Evolutionary conservation across 2,329 filamentous ascomycete species (phyloP).

Genomic region (Stagonosporopsis chrysanthemi): DNA sequence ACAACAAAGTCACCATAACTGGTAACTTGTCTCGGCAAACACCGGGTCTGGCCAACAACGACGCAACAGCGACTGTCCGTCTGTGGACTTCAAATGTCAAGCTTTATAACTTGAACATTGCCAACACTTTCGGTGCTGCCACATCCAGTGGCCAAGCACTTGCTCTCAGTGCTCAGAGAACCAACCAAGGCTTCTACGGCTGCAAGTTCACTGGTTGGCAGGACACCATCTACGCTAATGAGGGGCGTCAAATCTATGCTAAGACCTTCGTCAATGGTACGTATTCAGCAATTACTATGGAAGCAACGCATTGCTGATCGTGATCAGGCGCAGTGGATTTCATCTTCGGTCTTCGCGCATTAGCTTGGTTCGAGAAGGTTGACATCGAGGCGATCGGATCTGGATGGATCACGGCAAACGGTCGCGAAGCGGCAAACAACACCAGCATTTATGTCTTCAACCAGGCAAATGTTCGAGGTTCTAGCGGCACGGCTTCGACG

Average conservation of each 20-base stretch:
- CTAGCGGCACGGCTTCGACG: slow-evolving; percentile 42
- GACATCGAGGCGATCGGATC: slow-evolving; percentile 27
- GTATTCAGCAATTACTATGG: background rate
- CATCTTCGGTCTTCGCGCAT: slow-evolving; percentile 59
- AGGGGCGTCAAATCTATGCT: slow-evolving; percentile 62
- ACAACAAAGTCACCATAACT: slow-evolving; percentile 64
- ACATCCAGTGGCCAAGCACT: slow-evolving; percentile 50
- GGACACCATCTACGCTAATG: slow-evolving; percentile 55
- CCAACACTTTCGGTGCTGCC: slow-evolving; percentile 49
- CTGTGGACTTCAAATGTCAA: slow-evolving; percentile 58
- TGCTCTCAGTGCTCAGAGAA: slow-evolving; percentile 58
- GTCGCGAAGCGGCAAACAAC: slow-evolving; percentile 26
- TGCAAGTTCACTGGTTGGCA: slow-evolving; percentile 62
- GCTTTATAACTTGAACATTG: slow-evolving; percentile 66
- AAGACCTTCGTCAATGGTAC: slow-evolving; percentile 61
- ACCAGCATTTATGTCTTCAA: slow-evolving; percentile 62
- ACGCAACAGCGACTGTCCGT: slow-evolving; percentile 58
- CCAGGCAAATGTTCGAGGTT: slow-evolving; percentile 54
- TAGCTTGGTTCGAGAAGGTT: slow-evolving; percentile 56
- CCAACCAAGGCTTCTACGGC: slow-evolving; percentile 62
- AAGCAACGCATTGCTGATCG: background rate
- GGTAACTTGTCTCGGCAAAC: slow-evolving; percentile 49
- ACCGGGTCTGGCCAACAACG: slow-evolving; percentile 51
- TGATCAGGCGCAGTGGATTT: slow-evolving; percentile 59
- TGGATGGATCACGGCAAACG: slow-evolving; percentile 35